Percentiles rank a stretch among this genome's conserved stretches.
Conservation (phyloP, 257 asterid genomes). For the Solanum virginianum region DNA sequence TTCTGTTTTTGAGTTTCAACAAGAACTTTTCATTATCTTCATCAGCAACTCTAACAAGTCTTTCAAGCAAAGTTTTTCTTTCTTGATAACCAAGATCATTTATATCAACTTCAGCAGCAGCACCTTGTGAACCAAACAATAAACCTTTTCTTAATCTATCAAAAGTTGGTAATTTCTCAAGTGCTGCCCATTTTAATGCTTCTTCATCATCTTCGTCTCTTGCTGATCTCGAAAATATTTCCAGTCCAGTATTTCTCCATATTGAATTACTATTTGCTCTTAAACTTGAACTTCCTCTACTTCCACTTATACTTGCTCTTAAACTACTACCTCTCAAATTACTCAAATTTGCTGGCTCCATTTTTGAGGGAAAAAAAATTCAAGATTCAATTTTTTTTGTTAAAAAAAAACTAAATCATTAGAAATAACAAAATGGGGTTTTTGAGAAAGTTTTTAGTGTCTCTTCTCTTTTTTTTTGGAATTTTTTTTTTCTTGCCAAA, state of each 20-base stretch:
- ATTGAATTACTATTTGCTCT: constrained; percentile 27
- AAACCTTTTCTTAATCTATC: constrained; percentile 60
- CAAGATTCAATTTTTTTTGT: neutral
- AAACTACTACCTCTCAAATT: constrained; percentile 10
- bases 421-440: neutral
- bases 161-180: constrained; percentile 57
- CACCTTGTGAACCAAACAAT: constrained; percentile 44
- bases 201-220: constrained; percentile 64
- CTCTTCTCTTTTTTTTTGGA: too few relatives aligned
- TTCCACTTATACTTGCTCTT: constrained; percentile 8
- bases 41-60: constrained; percentile 31
- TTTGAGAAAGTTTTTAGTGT: neutral
- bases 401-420: neutral
- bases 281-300: constrained; percentile 10
- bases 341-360: constrained; percentile 4
- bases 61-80: constrained; percentile 29
- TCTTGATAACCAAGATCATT: constrained; percentile 34
- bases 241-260: constrained; percentile 43
- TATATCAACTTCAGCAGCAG: constrained; percentile 34
- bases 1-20: constrained; percentile 41
- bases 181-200: constrained; percentile 57
- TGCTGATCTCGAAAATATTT: constrained; percentile 37
- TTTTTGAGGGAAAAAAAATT: neutral
- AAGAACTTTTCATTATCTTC: constrained; percentile 59
- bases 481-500: neutral